phyloP scores from a whole-genome alignment of 2,329 filamentous ascomycete genomes.

The Ceratocystis cubensis region DNA sequence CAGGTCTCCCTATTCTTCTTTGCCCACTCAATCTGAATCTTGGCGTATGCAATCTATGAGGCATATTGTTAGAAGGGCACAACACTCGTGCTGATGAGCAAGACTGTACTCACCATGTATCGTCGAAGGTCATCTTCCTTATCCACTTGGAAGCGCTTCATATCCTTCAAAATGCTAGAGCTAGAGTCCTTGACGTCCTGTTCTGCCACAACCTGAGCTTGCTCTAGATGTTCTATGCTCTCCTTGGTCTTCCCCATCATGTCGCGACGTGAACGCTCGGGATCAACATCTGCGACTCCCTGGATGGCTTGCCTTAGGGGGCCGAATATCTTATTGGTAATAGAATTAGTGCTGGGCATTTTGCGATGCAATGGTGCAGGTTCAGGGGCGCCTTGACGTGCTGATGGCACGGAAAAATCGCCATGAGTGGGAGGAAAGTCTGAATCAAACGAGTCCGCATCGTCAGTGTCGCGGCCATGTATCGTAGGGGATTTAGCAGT shows the following conservation, averaged over 20 bases:
- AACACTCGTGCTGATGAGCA: background rate
- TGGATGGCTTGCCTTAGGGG: constrained; percentile 91
- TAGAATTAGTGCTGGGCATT: constrained; percentile 72
- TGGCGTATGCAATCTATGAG: constrained; percentile 71
- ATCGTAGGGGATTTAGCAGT: background rate
- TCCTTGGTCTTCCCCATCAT: constrained; percentile 93
- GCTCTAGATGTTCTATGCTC: constrained; percentile 72
- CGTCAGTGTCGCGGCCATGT: constrained; percentile 44
- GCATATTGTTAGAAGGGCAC: constrained; percentile 22
- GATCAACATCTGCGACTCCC: constrained; percentile 90
- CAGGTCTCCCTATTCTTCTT: constrained; percentile 80
- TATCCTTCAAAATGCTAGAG: constrained; percentile 71
- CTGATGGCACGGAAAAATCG: constrained; percentile 58
- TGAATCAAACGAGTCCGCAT: constrained; percentile 84
- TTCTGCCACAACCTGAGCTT: constrained; percentile 76
- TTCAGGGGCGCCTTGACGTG: constrained; percentile 54
- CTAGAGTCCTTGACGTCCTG: constrained; percentile 91
- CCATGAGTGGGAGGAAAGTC: constrained; percentile 88
- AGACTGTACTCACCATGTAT: constrained; percentile 67
- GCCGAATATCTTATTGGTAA: constrained; percentile 87
- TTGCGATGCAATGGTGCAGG: constrained; percentile 51
- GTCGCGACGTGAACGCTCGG: constrained; percentile 81
- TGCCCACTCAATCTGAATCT: constrained; percentile 89
- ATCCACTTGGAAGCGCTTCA: constrained; percentile 85
- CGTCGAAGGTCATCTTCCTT: constrained; percentile 88